Evolutionary conservation across 2,329 filamentous ascomycete species (phyloP).

Genomic region (Verticillium dahliae): DNA sequence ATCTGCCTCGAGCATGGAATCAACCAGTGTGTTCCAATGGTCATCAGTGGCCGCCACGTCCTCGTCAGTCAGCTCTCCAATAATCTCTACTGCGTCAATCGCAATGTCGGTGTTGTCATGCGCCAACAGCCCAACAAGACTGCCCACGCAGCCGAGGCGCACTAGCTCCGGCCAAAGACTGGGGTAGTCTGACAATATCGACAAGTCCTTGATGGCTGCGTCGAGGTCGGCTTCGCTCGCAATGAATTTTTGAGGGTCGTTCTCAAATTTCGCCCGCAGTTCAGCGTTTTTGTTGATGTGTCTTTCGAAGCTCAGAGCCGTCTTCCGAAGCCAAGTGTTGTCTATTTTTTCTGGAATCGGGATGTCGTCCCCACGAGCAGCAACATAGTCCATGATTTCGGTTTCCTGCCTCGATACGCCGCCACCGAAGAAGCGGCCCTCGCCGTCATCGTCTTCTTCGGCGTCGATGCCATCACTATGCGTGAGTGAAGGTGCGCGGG

Average conservation of each 20-base stretch:
- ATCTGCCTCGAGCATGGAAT: conserved; percentile 60
- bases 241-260: conserved; percentile 77
- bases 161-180: conserved; percentile 78
- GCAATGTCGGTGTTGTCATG: conserved; percentile 98
- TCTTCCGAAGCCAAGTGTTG: conserved; percentile 71
- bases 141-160: conserved; percentile 63
- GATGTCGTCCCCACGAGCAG: conserved; percentile 36
- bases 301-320: conserved; percentile 79
- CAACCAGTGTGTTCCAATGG: conserved; percentile 74
- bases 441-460: conserved; percentile 52
- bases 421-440: conserved; percentile 91
- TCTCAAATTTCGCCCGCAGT: conserved; percentile 76
- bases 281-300: conserved; percentile 88
- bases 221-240: conserved; percentile 83
- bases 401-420: conserved; percentile 78
- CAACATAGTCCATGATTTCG: conserved; percentile 82
- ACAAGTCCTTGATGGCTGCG: conserved; percentile 77
- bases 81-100: conserved; percentile 82
- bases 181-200: conserved; percentile 80
- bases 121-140: conserved; percentile 73
- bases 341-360: conserved; percentile 49
- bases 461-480: conserved; percentile 24
- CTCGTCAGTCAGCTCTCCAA: conserved; percentile 88
- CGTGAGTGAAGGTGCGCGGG: conserved; percentile 33
- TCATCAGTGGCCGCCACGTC: conserved; percentile 76